Evolutionary conservation across 2,329 filamentous ascomycete species (phyloP).

Genomic region (Penicillium sp.): DNA sequence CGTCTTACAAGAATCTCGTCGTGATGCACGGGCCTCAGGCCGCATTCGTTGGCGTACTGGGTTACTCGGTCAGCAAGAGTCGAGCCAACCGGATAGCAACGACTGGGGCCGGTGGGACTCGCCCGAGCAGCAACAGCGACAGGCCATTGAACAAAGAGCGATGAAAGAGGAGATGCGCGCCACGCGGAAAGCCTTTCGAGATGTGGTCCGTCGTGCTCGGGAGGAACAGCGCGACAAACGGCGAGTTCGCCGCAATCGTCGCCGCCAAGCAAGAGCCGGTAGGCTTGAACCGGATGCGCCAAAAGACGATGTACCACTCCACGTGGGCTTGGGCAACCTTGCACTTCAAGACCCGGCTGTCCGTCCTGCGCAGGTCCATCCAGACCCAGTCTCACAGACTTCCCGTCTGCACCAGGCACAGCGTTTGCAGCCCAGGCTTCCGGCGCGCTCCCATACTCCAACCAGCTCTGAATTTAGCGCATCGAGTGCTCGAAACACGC

Average conservation of each 20-base stretch:
- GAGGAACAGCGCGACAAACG: constrained; percentile 32
- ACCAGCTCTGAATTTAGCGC: constrained; percentile 7
- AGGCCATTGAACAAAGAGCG: constrained; percentile 25
- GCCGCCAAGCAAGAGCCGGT: constrained; percentile 15
- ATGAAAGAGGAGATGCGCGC: constrained; percentile 37
- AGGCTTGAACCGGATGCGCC: constrained; percentile 1
- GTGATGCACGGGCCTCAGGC: constrained; percentile 24
- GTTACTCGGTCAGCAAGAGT: constrained; percentile 5
- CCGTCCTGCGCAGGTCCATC: constrained; percentile 1
- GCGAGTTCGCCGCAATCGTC: constrained; percentile 20
- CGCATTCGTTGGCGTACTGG: constrained; percentile 22
- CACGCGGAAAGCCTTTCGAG: constrained; percentile 35
- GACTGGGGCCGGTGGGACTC: constrained; percentile 37
- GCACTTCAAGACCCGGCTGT: constrained; percentile 1
- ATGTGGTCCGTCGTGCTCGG: constrained; percentile 32
- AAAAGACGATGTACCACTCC: constrained; percentile 13
- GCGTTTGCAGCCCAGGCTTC: not conserved
- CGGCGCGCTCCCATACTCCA: too few species aligned
- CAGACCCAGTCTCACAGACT: constrained; percentile 1
- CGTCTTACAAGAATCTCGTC: constrained; percentile 31
- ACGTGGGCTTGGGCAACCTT: constrained; percentile 21
- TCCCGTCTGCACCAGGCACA: not conserved
- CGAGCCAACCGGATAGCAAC: constrained; percentile 14
- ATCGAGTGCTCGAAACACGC: constrained; percentile 2
- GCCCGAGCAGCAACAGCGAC: constrained; percentile 29